These are phyloP conservation scores for Wickerhamomyces ciferrii DNA, from an alignment of 805 yeast genomes.

Conservation along the genomic window DNA sequence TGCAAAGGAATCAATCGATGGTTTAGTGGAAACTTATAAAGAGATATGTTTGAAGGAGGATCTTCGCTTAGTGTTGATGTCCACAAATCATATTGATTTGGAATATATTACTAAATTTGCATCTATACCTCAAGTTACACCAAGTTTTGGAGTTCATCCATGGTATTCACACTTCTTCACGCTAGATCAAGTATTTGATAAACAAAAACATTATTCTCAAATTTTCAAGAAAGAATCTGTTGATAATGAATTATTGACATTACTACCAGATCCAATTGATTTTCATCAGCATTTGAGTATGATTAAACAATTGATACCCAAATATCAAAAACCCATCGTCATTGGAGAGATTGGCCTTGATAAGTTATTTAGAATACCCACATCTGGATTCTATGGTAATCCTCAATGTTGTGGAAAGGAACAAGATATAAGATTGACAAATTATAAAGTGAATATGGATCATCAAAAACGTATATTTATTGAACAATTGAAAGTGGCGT, in stretches of 20 bases:
- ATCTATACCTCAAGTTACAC: conserved; percentile 21
- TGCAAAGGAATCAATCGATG: background rate
- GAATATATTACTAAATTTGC: conserved; percentile 20
- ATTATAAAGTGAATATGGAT: conserved; percentile 49
- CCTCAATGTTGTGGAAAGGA: conserved; percentile 6
- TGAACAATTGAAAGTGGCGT: conserved; percentile 51
- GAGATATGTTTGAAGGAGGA: conserved; percentile 4
- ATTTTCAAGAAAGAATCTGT: conserved; percentile 37
- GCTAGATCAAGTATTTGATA: conserved; percentile 20
- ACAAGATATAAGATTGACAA: conserved; percentile 24
- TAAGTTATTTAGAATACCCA: conserved; percentile 64
- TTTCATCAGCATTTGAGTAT: conserved; percentile 28
- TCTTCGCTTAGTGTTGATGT: conserved; percentile 33
- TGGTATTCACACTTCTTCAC: conserved; percentile 78
- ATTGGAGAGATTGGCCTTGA: conserved; percentile 95
- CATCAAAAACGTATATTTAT: conserved; percentile 62
- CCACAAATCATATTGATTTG: conserved; percentile 38
- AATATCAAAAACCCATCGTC: conserved; percentile 16
- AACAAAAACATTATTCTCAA: conserved; percentile 48
- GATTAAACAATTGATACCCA: conserved; percentile 2
- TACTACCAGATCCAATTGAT: conserved; percentile 58
- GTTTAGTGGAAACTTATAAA: background rate
- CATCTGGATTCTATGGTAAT: conserved; percentile 47
- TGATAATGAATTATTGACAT: conserved; percentile 31
- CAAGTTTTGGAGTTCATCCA: conserved; percentile 81